Evolutionary conservation across 2,329 filamentous ascomycete species (phyloP).

Genomic region (Scedosporium aurantiacum): DNA sequence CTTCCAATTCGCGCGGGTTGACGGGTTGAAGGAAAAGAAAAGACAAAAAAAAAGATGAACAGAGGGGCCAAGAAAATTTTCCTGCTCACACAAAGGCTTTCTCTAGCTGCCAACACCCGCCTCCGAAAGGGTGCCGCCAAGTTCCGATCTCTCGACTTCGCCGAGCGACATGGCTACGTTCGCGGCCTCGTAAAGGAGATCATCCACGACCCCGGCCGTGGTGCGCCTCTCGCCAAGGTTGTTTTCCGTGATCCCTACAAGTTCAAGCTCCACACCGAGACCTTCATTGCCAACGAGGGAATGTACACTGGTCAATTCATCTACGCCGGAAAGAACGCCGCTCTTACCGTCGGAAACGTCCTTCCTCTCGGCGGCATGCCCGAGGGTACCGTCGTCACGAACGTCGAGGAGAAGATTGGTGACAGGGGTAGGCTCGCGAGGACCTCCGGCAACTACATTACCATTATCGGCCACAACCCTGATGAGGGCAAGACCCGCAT

Average conservation of each 20-base stretch:
- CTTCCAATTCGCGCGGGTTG: slow-evolving; percentile 5
- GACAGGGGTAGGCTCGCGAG: slow-evolving; percentile 94
- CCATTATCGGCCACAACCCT: slow-evolving; percentile 93
- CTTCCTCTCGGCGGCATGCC: slow-evolving; percentile 89
- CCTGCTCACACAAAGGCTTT: slow-evolving; percentile 12
- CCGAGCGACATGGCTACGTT: slow-evolving; percentile 95
- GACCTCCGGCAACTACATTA: slow-evolving; percentile 99
- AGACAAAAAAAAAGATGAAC: slow-evolving; percentile 12
- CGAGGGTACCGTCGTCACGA: slow-evolving; percentile 98
- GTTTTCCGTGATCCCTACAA: slow-evolving; percentile 96
- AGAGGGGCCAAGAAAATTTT: slow-evolving; percentile 7
- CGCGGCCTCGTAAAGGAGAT: slow-evolving; percentile 98
- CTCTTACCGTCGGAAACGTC: slow-evolving; percentile 93
- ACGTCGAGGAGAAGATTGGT: slow-evolving; percentile 98
- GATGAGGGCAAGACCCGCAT: slow-evolving; percentile 99
- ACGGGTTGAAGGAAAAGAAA: neutral
- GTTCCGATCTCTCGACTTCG: slow-evolving; percentile 94
- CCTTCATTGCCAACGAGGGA: slow-evolving; percentile 99
- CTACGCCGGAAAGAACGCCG: slow-evolving; percentile 99
- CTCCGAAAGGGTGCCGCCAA: slow-evolving; percentile 78
- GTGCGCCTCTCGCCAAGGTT: slow-evolving; percentile 94
- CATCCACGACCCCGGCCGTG: slow-evolving; percentile 96
- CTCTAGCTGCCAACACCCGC: slow-evolving; percentile 65
- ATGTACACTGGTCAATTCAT: slow-evolving; percentile 99
- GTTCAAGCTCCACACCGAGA: slow-evolving; percentile 96